Evolutionary conservation across 495 filamentous ascomycete species (phyloP), one percentile per base, ranked within the genome.

Genomic region (Glarea lozoyensis): DNA sequence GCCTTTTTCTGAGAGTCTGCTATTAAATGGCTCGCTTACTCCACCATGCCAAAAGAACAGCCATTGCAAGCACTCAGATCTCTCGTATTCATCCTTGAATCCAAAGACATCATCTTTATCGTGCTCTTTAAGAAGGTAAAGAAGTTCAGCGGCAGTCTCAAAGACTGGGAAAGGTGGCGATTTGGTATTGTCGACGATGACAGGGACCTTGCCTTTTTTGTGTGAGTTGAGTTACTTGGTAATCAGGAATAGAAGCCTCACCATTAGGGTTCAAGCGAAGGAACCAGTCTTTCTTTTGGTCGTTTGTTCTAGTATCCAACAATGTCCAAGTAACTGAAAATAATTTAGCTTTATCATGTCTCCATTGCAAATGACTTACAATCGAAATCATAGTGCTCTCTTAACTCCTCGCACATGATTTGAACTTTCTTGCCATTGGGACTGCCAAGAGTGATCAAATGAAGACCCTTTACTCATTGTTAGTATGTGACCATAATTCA

Each of bases 221-320:
- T 11, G 19, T 49, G 23, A 45, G 45, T 37, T 49, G 43, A 7
- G 15, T 29, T 43, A 42, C 12, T 45, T 39, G 17, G 21, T 9
- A n/a, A 18, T 34, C 7, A 15, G n/a, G n/a, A 15, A 32, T 30
- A 16, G 46, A 16, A 45, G 42, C 13, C 24, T 19, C 41, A 53
- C 45, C 63, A 42, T 69, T 72, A 41, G 69, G 67, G 40, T 73
- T 58, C 23, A 76, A 59, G 21, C 65, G 59, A 15, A 78, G 59
- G 46, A 76, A 78, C 73, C 72, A 78, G 21, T 73, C 68, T 37
- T 75, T 69, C 62, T 76, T 78, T 46, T 78, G 72, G 45, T 73
- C 70, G 40, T 75, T 73, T 40, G 68, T 78, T 37, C 59, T 61
- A 34, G 74, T 69, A 46, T 75, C 59, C 6, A 34, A 34, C 31